A percentile compares a stretch with the other conserved stretches of the same genome.
phyloP scores from a whole-genome alignment of 2,329 filamentous ascomycete genomes.

The Stagonosporopsis vannaccii region DNA sequence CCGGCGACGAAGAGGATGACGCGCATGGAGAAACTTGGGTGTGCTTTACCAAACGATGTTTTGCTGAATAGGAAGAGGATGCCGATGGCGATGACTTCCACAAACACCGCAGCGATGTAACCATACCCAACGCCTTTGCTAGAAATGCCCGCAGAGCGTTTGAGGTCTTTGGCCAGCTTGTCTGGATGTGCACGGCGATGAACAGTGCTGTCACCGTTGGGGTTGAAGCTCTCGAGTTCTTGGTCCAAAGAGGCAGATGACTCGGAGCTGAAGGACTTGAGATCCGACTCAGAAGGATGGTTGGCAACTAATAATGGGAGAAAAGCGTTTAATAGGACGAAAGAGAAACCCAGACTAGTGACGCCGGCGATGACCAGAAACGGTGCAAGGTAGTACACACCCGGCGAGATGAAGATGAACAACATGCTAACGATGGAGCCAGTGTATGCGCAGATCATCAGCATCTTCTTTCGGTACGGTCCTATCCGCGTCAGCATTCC shows the following conservation, averaged over 20 bases:
- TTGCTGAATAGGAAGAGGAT: conserved; percentile 67
- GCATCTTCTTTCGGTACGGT: conserved; percentile 80
- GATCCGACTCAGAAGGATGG: conserved; percentile 62
- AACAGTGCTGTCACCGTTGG: conserved; percentile 32
- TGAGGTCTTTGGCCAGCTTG: conserved; percentile 68
- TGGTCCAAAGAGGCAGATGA: conserved; percentile 17
- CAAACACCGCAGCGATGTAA: conserved; percentile 80
- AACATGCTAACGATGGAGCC: conserved; percentile 81
- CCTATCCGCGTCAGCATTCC: conserved; percentile 33
- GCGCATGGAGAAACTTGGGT: conserved; percentile 80
- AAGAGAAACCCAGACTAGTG: conserved; percentile 90
- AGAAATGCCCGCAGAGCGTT: conserved; percentile 84
- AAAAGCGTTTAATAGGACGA: conserved; percentile 94
- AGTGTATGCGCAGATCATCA: conserved; percentile 79
- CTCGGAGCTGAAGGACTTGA: conserved; percentile 19
- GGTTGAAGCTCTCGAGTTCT: conserved; percentile 32
- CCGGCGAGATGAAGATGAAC: conserved; percentile 77
- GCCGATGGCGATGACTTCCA: conserved; percentile 79
- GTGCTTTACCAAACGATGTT: conserved; percentile 61
- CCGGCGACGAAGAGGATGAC: conserved; percentile 84
- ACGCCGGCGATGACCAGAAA: conserved; percentile 85
- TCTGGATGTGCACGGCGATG: conserved; percentile 19
- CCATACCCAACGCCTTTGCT: conserved; percentile 89
- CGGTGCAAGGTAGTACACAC: conserved; percentile 79
- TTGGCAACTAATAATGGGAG: conserved; percentile 85